phyloP scores from a whole-genome alignment of 2,329 filamentous ascomycete species.

The Aureobasidium lini region DNA sequence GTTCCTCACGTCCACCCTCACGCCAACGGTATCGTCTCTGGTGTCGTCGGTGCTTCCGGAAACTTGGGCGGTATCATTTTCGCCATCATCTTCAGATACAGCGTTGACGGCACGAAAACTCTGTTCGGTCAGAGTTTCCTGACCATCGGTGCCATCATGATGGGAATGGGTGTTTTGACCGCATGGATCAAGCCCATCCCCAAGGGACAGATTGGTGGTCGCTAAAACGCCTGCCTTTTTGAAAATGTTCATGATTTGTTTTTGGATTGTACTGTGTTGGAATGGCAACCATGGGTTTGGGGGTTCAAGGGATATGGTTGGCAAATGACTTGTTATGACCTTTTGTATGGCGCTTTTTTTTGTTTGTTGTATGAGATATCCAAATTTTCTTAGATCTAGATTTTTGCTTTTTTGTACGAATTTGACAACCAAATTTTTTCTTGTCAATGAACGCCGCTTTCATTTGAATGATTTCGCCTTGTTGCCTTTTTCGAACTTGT shows the following conservation, averaged over 20 bases:
- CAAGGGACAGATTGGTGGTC: slow-evolving; percentile 45
- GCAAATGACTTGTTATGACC: no score
- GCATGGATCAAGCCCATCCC: slow-evolving; percentile 55
- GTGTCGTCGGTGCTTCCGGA: slow-evolving; percentile 68
- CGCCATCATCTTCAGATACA: slow-evolving; percentile 73
- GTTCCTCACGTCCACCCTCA: slow-evolving; percentile 79
- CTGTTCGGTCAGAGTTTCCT: slow-evolving; percentile 66
- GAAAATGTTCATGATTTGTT: neutral
- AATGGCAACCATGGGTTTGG: neutral
- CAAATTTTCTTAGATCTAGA: no score
- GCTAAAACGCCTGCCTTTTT: slow-evolving; percentile 13
- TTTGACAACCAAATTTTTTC: no score
- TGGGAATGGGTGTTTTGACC: slow-evolving; percentile 61
- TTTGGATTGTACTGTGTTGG: neutral
- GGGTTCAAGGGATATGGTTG: neutral
- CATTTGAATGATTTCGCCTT: no score
- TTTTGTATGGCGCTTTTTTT: no score
- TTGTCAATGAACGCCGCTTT: no score
- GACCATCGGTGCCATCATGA: slow-evolving; percentile 72
- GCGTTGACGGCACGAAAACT: slow-evolving; percentile 38
- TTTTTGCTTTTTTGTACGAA: no score
- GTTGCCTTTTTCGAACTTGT: no score
- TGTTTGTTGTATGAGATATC: no score
- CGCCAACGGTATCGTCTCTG: slow-evolving; percentile 73
- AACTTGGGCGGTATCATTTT: slow-evolving; percentile 84